Conservation (phyloP, 768 basidiomycete species). For the Tricholoma furcatifolium region DNA sequence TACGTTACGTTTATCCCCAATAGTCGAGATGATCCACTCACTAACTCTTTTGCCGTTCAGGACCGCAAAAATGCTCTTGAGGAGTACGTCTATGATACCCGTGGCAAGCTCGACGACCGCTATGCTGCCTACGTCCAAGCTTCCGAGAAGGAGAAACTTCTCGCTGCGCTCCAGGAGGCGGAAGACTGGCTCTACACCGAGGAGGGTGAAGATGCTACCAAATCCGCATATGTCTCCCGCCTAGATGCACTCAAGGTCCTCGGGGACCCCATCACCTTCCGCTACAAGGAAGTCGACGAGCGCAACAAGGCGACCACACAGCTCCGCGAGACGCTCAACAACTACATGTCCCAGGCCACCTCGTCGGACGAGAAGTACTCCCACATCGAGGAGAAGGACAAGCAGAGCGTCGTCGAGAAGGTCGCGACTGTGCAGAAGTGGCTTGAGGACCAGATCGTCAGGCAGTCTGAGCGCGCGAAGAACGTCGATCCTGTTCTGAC, state of each 20-base stretch:
- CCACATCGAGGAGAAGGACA: constrained; percentile 90
- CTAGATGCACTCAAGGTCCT: constrained; percentile 82
- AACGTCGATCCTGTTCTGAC: constrained; percentile 84
- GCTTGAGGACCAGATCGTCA: constrained; percentile 89
- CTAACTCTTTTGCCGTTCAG: constrained; percentile 37
- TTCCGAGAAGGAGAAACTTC: constrained; percentile 76
- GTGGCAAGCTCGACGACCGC: constrained; percentile 87
- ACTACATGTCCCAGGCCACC: constrained; percentile 80
- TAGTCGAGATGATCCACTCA: background rate
- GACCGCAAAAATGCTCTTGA: constrained; percentile 98
- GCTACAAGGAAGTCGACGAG: constrained; percentile 82
- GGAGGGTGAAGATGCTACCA: constrained; percentile 94
- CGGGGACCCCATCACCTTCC: constrained; percentile 83
- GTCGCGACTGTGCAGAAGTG: constrained; percentile 90
- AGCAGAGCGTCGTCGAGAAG: constrained; percentile 83
- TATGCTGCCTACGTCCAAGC: constrained; percentile 75
- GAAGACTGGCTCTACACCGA: constrained; percentile 99
- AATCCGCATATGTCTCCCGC: constrained; percentile 88
- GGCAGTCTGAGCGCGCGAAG: constrained; percentile 88
- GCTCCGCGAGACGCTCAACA: constrained; percentile 87
- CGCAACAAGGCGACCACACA: constrained; percentile 69
- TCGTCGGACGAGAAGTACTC: constrained; percentile 81
- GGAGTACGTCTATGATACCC: constrained; percentile 97
- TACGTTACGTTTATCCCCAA: constrained; percentile 30
- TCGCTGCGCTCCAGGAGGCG: constrained; percentile 67